phyloP scores from a whole-genome alignment of 2,329 filamentous ascomycete genomes.

The Ascochyta clinopodiicola region DNA sequence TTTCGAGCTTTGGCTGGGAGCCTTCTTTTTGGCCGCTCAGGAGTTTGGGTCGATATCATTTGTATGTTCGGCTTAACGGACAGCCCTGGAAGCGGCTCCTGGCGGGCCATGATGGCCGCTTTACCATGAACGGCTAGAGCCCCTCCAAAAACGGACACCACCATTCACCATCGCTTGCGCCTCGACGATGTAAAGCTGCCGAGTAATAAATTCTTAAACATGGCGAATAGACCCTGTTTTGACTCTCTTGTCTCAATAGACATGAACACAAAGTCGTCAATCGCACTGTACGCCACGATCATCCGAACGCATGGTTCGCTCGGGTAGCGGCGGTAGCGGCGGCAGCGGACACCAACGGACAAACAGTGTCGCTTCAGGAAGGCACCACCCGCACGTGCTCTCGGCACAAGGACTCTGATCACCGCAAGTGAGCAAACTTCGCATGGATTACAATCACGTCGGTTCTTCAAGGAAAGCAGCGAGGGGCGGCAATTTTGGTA shows the following conservation, averaged over 20 bases:
- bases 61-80: slow-evolving; percentile 23
- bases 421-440: slow-evolving; percentile 26
- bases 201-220: not conserved
- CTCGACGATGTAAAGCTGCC: not conserved
- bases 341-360: slow-evolving; percentile 30
- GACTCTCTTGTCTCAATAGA: not conserved
- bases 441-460: slow-evolving; percentile 20
- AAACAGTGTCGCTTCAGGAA: slow-evolving; percentile 21
- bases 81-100: slow-evolving; percentile 13
- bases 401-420: slow-evolving; percentile 35
- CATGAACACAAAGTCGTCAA: not conserved
- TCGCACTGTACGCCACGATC: not conserved
- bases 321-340: slow-evolving; percentile 13
- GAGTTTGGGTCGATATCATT: slow-evolving; percentile 3
- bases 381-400: slow-evolving; percentile 28
- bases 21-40: not conserved
- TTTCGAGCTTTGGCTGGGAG: not conserved
- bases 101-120: slow-evolving; percentile 20
- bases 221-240: too few relatives aligned
- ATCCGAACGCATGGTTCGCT: not conserved
- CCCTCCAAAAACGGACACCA: slow-evolving; percentile 7
- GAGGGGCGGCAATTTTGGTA: slow-evolving; percentile 13
- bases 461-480: slow-evolving; percentile 32
- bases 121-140: slow-evolving; percentile 4
- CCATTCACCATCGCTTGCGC: not conserved